A percentile compares a stretch with the other conserved stretches of the same genome.
Conservation (phyloP, 441 rosid species). For the Euphorbia schlechtendalii region DNA sequence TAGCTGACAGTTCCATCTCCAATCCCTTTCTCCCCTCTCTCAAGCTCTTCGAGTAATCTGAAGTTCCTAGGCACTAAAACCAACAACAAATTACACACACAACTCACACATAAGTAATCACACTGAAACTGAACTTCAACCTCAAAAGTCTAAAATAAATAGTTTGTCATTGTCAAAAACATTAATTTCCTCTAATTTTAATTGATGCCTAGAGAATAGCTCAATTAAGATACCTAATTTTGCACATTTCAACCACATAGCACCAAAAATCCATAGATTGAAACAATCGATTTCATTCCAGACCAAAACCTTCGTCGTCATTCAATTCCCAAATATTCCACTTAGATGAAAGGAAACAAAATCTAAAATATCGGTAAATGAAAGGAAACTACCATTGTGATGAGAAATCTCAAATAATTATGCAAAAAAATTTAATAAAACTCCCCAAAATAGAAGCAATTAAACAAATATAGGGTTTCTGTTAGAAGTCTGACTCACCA, state of each 20-base stretch:
- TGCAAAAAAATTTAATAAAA: neutral
- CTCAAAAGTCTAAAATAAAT: neutral
- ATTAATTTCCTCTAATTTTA: neutral
- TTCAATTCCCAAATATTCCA: neutral
- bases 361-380: neutral
- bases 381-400: neutral
- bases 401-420: neutral
- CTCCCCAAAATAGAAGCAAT: neutral
- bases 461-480: neutral
- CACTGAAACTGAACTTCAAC: no score
- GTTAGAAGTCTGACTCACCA: slow-evolving; percentile 25
- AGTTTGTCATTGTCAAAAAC: neutral
- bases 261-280: no score
- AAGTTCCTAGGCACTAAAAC: slow-evolving; percentile 62
- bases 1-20: slow-evolving; percentile 74
- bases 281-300: neutral
- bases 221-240: neutral
- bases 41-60: slow-evolving; percentile 71
- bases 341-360: neutral
- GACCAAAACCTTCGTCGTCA: neutral
- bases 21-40: slow-evolving; percentile 75
- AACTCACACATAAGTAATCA: no score
- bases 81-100: no score
- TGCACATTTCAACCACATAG: neutral
- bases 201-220: neutral